Evolutionary conservation across 208 protist species (phyloP).

Genomic region (Trypanosoma melophagium): DNA sequence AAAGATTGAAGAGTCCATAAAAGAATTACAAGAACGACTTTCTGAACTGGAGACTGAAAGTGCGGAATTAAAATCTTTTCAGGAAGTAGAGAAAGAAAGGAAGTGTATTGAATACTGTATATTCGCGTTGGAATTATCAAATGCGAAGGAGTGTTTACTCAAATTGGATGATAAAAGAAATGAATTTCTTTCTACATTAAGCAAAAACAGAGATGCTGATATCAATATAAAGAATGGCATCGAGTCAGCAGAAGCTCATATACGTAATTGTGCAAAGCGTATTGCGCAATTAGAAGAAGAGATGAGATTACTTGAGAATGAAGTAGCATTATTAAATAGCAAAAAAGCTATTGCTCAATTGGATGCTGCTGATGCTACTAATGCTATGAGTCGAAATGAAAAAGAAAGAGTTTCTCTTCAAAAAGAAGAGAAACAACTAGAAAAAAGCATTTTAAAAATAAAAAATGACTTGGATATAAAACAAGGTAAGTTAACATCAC

Average conservation of each 20-base stretch:
- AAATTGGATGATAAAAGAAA: constrained; percentile 64
- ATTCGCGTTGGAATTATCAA: constrained; percentile 66
- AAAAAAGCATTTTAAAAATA: constrained; percentile 35
- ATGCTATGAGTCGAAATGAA: constrained; percentile 37
- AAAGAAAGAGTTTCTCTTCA: constrained; percentile 46
- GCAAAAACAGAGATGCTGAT: constrained; percentile 45
- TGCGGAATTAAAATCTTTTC: constrained; percentile 92
- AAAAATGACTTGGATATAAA: constrained; percentile 42
- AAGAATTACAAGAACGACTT: constrained; percentile 92
- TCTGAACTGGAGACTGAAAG: constrained; percentile 95
- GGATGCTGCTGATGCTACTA: constrained; percentile 55
- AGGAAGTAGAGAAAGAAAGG: constrained; percentile 89
- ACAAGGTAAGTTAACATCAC: constrained; percentile 22
- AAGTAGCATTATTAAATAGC: constrained; percentile 45
- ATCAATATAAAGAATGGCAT: constrained; percentile 51
- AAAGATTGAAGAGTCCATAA: constrained; percentile 91
- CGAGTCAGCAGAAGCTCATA: constrained; percentile 29
- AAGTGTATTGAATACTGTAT: constrained; percentile 93
- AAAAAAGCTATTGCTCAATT: constrained; percentile 70
- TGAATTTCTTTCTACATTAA: constrained; percentile 36
- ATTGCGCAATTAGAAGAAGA: constrained; percentile 60
- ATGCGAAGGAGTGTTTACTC: constrained; percentile 48
- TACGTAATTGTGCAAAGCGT: constrained; percentile 39
- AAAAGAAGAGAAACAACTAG: constrained; percentile 60
- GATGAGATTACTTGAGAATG: constrained; percentile 52